Evolutionary conservation across 495 filamentous ascomycete genomes (phyloP), one percentile per base, ranked within the genome.

Genomic region (Penicillium samsonianum): DNA sequence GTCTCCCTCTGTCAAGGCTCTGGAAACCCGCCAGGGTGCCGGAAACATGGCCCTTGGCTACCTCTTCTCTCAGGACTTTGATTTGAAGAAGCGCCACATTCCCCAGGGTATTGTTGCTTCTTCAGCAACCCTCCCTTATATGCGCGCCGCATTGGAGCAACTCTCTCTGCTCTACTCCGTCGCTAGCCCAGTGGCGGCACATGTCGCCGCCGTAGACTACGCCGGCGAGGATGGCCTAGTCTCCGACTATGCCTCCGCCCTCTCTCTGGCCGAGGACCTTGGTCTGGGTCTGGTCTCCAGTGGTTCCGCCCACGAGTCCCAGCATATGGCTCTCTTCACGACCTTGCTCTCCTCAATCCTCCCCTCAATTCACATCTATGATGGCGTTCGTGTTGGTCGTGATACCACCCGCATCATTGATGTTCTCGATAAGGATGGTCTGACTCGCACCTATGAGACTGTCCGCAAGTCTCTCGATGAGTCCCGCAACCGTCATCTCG

Each of bases 41-140:
- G 94, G 90, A 43, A 87, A 89, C 65, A 89, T 98, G 70, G 91
- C 95, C 31, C 81, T 98, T 46, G 94, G 94, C 58, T 98, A 98
- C 73, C 88, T 98, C 65, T 98, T 98, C 78, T 96, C 91, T 33
- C 89, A 89, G 67, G 94, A 98, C 72, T 96, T 93, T 62, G 91
- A 96, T 67, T 70, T 94, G 58, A 86, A 84, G 81, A 97, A 95
- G 80, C 86, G 91, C 61, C 85, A 94, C 72, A 81, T 96, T 33
- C 92, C 94, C 5, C 94, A 98, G 79, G 85, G 89, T 3, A 84
- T 98, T 56, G 74, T 98, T 53, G 92, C 92, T 12, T 89, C 91
- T 0, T 90, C 91, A 1, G 83, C 90, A 26, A 90, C 87, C 50
- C 78, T 98, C 31, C 82, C 85, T 25, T 86, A 89, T 59, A 85